These are phyloP conservation scores for Hypoxylon sp. DNA, from an alignment of 2,329 filamentous ascomycete species.

Conservation along the genomic window DNA sequence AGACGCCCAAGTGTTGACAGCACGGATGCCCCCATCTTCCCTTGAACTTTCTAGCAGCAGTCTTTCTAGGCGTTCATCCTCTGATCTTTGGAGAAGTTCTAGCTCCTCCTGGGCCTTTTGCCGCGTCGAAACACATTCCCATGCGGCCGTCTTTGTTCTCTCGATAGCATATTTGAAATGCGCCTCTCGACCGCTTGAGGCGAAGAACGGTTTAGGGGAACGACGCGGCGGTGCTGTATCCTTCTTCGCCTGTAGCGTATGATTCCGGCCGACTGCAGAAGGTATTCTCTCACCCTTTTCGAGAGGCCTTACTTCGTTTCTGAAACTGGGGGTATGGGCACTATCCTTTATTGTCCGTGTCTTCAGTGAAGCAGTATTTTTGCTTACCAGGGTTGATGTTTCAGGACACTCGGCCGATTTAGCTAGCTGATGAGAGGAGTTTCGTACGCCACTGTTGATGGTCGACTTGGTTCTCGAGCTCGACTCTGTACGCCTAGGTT, in stretches of 20 bases:
- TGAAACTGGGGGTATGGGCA: not conserved
- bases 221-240: conserved; percentile 30
- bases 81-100: conserved; percentile 42
- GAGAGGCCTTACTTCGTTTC: not conserved
- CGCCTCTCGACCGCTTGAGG: conserved; percentile 51
- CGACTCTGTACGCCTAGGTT: not conserved
- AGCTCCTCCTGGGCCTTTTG: conserved; percentile 45
- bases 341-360: not conserved
- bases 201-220: conserved; percentile 56
- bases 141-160: conserved; percentile 52
- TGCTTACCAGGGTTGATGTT: not conserved
- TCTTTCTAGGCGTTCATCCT: conserved; percentile 43
- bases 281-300: conserved; percentile 3
- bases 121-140: conserved; percentile 48
- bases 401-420: not conserved
- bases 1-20: not conserved
- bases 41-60: conserved; percentile 28
- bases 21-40: conserved; percentile 11
- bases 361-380: not conserved
- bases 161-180: conserved; percentile 52
- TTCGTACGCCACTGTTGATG: not conserved
- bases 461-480: not conserved
- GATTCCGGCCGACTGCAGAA: not conserved
- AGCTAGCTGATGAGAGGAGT: not conserved
- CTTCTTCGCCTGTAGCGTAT: conserved; percentile 8